A percentile compares a stretch with the other conserved stretches of the same genome.
Evolutionary conservation across 2,329 filamentous ascomycete genomes (phyloP).

Genomic region (Aspergillus intermedius): DNA sequence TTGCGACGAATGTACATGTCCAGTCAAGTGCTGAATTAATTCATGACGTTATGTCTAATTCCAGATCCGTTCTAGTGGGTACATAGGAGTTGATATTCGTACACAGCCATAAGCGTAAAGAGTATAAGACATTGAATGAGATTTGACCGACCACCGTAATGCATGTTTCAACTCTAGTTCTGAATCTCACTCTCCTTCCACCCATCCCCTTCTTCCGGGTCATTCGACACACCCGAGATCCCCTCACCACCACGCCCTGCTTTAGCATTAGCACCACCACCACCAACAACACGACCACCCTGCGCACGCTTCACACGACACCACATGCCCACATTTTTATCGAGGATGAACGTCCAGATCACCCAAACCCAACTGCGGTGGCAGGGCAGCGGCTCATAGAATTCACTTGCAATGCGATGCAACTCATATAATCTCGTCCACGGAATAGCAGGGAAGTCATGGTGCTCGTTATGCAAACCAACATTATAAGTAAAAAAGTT

Average conservation of each 20-base stretch:
- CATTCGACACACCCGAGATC: constrained; percentile 39
- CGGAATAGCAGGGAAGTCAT: constrained; percentile 94
- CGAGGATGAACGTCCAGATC: constrained; percentile 91
- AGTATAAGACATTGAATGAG: no score
- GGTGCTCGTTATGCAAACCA: constrained; percentile 95
- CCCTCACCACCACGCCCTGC: constrained; percentile 38
- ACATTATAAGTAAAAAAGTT: constrained; percentile 97
- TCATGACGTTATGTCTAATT: no score
- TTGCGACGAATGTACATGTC: no score
- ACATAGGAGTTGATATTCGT: no score
- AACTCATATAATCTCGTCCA: constrained; percentile 81
- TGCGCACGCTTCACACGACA: constrained; percentile 89
- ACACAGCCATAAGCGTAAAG: no score
- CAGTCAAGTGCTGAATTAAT: no score
- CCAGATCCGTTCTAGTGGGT: no score
- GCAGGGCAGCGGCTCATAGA: constrained; percentile 78
- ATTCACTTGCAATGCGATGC: constrained; percentile 76
- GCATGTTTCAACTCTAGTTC: constrained; percentile 37
- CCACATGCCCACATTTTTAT: constrained; percentile 80
- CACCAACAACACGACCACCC: constrained; percentile 58
- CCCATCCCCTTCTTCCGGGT: constrained; percentile 43
- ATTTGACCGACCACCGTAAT: no score
- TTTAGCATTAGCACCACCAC: constrained; percentile 18
- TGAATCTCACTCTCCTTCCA: constrained; percentile 68
- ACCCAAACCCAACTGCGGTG: constrained; percentile 90